These are phyloP conservation scores for Kazachstania sp. DNA, from an alignment of 1,139 yeast species.

Conservation along the genomic window DNA sequence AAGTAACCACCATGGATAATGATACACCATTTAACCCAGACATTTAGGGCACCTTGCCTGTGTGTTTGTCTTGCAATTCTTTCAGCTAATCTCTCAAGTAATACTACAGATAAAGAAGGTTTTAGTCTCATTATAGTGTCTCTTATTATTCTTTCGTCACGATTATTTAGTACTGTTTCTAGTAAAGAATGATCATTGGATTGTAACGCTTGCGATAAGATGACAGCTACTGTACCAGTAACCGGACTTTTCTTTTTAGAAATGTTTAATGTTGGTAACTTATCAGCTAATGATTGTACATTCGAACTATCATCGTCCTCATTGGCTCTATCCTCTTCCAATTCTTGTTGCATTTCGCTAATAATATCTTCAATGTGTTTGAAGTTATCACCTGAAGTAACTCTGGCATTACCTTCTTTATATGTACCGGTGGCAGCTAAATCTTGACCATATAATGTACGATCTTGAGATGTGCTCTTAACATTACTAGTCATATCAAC, in stretches of 20 bases:
- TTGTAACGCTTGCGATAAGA: conserved; percentile 61
- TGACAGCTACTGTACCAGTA: conserved; percentile 57
- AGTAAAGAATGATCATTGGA: conserved; percentile 63
- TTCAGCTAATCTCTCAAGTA: conserved; percentile 79
- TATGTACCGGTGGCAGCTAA: conserved; percentile 62
- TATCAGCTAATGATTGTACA: conserved; percentile 52
- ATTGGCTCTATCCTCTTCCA: conserved; percentile 21
- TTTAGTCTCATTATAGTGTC: conserved; percentile 63
- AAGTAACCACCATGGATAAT: conserved; percentile 81
- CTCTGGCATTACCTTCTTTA: conserved; percentile 59
- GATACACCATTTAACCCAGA: conserved; percentile 92
- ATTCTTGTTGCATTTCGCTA: conserved; percentile 39
- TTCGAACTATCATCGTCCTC: conserved; percentile 21
- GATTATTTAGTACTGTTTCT: conserved; percentile 71
- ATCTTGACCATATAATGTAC: conserved; percentile 51
- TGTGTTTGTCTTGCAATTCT: conserved; percentile 60
- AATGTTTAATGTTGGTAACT: conserved; percentile 27
- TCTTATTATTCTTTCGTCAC: conserved; percentile 66
- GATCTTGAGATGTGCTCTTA: conserved; percentile 28
- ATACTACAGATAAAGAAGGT: conserved; percentile 60
- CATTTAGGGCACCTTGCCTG: conserved; percentile 61
- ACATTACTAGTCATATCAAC: conserved; percentile 28
- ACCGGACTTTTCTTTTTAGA: conserved; percentile 33
- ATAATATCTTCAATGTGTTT: conserved; percentile 39
- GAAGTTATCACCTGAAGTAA: conserved; percentile 58